Evolutionary conservation across 2,329 filamentous ascomycete genomes (phyloP).

Genomic region (Trichoderma arundinaceum): DNA sequence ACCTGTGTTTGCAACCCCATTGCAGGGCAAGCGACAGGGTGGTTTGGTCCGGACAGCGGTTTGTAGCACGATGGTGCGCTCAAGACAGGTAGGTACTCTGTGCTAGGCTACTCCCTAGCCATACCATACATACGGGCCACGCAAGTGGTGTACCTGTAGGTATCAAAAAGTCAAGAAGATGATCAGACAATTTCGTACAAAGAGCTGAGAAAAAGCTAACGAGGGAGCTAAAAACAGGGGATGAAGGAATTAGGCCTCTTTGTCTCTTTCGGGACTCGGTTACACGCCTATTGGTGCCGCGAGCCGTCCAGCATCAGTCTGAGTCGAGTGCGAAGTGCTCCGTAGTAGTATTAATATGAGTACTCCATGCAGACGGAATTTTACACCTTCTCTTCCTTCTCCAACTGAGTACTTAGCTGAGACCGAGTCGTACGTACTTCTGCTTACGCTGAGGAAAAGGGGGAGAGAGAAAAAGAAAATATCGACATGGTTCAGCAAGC

Average conservation of each 20-base stretch:
- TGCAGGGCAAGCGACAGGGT: background rate
- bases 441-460: constrained; percentile 13
- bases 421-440: background rate
- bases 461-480: constrained; percentile 1
- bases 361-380: background rate
- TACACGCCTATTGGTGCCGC: background rate
- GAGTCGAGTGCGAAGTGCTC: background rate
- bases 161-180: background rate
- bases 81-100: background rate
- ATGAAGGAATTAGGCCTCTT: background rate
- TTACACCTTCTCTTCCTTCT: background rate
- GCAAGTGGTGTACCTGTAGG: background rate
- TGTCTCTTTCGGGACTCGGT: constrained; percentile 5
- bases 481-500: constrained; percentile 14
- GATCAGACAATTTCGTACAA: too few species aligned
- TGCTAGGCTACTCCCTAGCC: constrained; percentile 7
- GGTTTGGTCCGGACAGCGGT: background rate
- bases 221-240: background rate
- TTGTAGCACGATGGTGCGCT: background rate
- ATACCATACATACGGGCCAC: background rate
- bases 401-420: background rate
- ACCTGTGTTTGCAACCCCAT: background rate
- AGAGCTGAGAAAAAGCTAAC: background rate
- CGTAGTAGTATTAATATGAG: background rate
- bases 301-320: background rate